These are phyloP conservation scores for Thecaphora thlaspeos DNA, from an alignment of 1,284 basidiomycete species.

Conservation along the genomic window DNA sequence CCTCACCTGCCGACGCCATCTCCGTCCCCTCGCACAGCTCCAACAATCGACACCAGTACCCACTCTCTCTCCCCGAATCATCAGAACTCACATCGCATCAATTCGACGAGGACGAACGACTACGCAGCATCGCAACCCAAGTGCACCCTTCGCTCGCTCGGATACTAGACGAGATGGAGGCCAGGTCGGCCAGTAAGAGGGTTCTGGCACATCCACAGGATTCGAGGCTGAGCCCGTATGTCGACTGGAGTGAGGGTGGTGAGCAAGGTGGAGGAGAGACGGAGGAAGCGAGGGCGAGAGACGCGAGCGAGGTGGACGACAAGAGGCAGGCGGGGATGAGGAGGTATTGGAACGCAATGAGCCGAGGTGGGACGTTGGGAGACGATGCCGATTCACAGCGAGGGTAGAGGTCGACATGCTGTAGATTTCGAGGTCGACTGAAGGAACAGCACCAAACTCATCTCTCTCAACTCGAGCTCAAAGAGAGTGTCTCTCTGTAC, in stretches of 20 bases:
- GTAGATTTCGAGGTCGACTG: too few relatives aligned
- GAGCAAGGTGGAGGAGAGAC: neutral
- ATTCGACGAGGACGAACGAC: neutral
- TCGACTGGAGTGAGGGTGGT: slow-evolving; percentile 13
- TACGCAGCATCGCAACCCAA: slow-evolving; percentile 8
- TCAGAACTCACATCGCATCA: neutral
- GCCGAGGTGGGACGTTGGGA: slow-evolving; percentile 30
- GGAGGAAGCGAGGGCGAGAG: neutral
- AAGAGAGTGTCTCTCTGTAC: too few relatives aligned
- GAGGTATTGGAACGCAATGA: slow-evolving; percentile 21
- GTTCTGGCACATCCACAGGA: slow-evolving; percentile 26
- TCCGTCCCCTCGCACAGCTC: slow-evolving; percentile 8
- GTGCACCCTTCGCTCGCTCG: slow-evolving; percentile 28
- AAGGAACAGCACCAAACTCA: too few relatives aligned
- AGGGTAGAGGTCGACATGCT: too few relatives aligned
- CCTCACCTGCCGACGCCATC: slow-evolving; percentile 1
- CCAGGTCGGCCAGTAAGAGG: neutral
- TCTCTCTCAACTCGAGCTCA: too few relatives aligned
- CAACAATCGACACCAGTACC: slow-evolving; percentile 1
- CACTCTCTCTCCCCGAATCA: neutral
- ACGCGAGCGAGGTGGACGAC: neutral
- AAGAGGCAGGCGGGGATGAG: neutral
- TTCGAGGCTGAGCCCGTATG: slow-evolving; percentile 29
- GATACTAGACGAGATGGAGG: slow-evolving; percentile 24
- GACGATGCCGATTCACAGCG: slow-evolving; percentile 31